A percentile compares a stretch with the other conserved stretches of the same genome.
Conservation (phyloP, 1,284 basidiomycete genomes). For the Ustilago shanxiensis region DNA sequence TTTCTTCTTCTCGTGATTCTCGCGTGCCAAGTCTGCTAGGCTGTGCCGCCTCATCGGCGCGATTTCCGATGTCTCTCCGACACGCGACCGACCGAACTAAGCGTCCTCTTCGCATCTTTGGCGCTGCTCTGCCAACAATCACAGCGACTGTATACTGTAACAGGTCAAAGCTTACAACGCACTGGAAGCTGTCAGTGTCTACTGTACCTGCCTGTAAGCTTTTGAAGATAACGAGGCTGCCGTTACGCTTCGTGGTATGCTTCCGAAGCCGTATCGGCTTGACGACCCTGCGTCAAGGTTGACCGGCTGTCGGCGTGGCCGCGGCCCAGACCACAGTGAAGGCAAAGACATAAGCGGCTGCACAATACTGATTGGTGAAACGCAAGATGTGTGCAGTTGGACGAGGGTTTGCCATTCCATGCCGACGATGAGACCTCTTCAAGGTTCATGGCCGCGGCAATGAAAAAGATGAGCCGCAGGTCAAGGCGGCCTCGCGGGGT, state of each 20-base stretch:
- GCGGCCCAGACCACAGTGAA: not conserved
- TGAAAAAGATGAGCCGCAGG: not conserved
- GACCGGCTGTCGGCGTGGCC: not conserved
- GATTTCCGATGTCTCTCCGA: slow-evolving; percentile 10
- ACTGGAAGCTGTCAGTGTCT: too few species aligned
- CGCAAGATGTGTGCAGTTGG: too few species aligned
- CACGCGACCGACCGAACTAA: slow-evolving; percentile 12
- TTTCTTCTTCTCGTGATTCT: not conserved
- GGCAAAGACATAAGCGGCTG: not conserved
- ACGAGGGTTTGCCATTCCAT: too few species aligned
- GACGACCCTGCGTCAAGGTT: not conserved
- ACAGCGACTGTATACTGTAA: too few species aligned
- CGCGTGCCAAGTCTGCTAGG: slow-evolving; percentile 14
- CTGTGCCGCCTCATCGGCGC: slow-evolving; percentile 4
- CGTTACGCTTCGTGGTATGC: too few species aligned
- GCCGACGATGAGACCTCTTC: too few species aligned
- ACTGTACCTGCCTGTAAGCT: too few species aligned
- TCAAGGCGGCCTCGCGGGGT: not conserved
- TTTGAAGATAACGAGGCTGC: too few species aligned
- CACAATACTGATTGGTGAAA: not conserved
- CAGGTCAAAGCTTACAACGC: too few species aligned
- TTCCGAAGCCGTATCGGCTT: not conserved
- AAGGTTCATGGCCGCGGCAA: not conserved
- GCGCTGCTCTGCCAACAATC: too few species aligned
- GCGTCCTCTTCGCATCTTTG: too few species aligned